These are phyloP conservation scores for Kluyveromyces nonfermentans DNA, from an alignment of 805 yeast genomes.

Conservation along the genomic window DNA sequence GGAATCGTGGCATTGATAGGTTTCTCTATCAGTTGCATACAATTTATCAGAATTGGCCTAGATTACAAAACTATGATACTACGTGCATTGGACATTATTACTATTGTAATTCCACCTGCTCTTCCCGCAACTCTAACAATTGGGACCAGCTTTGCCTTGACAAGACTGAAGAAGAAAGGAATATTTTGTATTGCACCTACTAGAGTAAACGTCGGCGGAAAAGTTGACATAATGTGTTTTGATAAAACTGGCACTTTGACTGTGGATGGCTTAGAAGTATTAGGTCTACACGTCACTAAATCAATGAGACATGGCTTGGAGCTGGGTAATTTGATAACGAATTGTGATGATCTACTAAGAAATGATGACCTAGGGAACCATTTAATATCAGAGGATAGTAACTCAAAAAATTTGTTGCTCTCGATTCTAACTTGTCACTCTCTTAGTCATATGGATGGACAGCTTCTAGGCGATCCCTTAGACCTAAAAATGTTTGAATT, in stretches of 20 bases:
- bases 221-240: slow-evolving; percentile 80
- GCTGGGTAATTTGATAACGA: slow-evolving; percentile 22
- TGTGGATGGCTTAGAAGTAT: slow-evolving; percentile 89
- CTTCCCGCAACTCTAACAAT: slow-evolving; percentile 95
- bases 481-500: slow-evolving; percentile 92
- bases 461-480: slow-evolving; percentile 85
- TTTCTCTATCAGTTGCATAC: slow-evolving; percentile 70
- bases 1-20: slow-evolving; percentile 75
- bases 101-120: slow-evolving; percentile 98
- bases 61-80: slow-evolving; percentile 61
- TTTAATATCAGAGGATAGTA: slow-evolving; percentile 22
- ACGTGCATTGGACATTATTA: slow-evolving; percentile 86
- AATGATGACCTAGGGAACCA: slow-evolving; percentile 25
- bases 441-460: slow-evolving; percentile 66
- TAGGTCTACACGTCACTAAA: slow-evolving; percentile 44
- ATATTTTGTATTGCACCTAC: slow-evolving; percentile 92
- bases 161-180: slow-evolving; percentile 55
- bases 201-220: slow-evolving; percentile 92
- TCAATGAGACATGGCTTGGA: slow-evolving; percentile 12
- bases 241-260: slow-evolving; percentile 98
- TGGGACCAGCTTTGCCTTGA: slow-evolving; percentile 88
- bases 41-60: slow-evolving; percentile 70
- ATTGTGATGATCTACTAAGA: slow-evolving; percentile 16
- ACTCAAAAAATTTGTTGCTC: slow-evolving; percentile 27
- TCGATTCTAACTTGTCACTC: slow-evolving; percentile 71